Evolutionary conservation across 2,329 filamentous ascomycete genomes (phyloP), one percentile per base, ranked within the genome.

Genomic region (Colletotrichum zoysiae): DNA sequence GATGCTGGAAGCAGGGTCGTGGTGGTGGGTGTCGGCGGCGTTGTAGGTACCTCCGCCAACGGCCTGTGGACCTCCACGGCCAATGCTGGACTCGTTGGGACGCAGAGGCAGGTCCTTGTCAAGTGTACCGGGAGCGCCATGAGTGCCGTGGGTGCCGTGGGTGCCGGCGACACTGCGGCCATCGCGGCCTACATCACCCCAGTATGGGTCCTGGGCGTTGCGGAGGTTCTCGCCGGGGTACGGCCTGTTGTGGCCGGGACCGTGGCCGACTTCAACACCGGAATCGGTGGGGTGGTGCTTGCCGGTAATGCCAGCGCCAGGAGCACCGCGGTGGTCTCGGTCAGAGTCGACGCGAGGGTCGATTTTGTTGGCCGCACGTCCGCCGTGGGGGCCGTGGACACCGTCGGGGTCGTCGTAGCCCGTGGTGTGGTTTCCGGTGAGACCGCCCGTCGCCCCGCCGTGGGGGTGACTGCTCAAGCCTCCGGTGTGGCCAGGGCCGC

Each of bases 371-470:
- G 42, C 68, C 8, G 57, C 48, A 23, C 64, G 55, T 18, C 46
- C 60, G 42, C 30, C 14, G 35, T 73, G 71, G 12, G 67, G 71
- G 2, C 68, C 71, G 40, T 62, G 62, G 26, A 63, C 51, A 2
- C 63, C 61, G n/a, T 58, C 33, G 16, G 73, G 61, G 7, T 70
- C 71, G 3, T 71, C 53, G 5, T 70, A 70, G 7, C 57, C 67
- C 0, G 65, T 63, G 40, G 53, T 66, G 16, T 40, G 20, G 42
- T 68, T 68, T 35, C 60, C 70, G n/a, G 35, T 74, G 73, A 73
- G 81, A 76, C 82, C 84, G 80, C 77, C 76, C 14, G 76, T 78
- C 59, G 33, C 23, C 30, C 74, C 77, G 62, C 74, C 74, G 65
- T 78, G 77, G 20, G 77, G 76, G 73, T 81, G 81, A 5, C 51